A percentile compares a stretch with the other conserved stretches of the same genome.
These are phyloP conservation scores for Anthracocystis walkeri DNA, from an alignment of 1,284 basidiomycete species.

Conservation along the genomic window DNA sequence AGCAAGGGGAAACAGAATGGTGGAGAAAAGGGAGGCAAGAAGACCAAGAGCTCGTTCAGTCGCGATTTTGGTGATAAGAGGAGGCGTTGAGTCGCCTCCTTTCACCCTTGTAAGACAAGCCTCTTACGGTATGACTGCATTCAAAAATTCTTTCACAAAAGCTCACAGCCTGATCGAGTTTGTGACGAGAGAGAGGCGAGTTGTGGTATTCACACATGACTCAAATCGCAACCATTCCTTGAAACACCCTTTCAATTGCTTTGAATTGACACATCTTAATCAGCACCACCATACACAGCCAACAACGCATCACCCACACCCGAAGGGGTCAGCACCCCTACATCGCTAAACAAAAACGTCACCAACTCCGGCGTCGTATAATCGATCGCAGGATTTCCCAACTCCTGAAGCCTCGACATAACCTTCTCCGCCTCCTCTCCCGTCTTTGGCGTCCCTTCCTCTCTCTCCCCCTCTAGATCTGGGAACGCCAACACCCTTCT, in stretches of 20 bases:
- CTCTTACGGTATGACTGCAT: no score
- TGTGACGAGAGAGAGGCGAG: no score
- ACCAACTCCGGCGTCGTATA: conserved; percentile 79
- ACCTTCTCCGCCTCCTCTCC: conserved; percentile 1
- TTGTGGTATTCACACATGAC: background rate
- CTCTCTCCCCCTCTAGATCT: conserved; percentile 6
- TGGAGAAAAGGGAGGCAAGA: conserved; percentile 10
- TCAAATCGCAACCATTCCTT: background rate
- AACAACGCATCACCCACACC: conserved; percentile 90
- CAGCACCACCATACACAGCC: conserved; percentile 77
- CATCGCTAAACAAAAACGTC: conserved; percentile 88
- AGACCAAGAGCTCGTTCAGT: conserved; percentile 49
- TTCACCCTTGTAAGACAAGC: background rate
- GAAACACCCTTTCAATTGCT: background rate
- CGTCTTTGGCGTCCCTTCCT: conserved; percentile 13
- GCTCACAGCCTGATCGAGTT: no score
- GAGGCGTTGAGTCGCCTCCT: conserved; percentile 8
- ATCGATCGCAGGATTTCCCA: conserved; percentile 61
- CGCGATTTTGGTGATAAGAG: conserved; percentile 40
- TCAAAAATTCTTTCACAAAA: background rate
- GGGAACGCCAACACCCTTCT: conserved; percentile 51
- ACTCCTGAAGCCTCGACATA: conserved; percentile 62
- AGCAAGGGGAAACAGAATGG: conserved; percentile 12
- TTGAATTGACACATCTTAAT: conserved; percentile 18
- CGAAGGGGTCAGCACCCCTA: conserved; percentile 89